A percentile compares a stretch with the other conserved stretches of the same genome.
Conservation (phyloP, 345 rosid species). For the Excoecaria cochinchinensis region DNA sequence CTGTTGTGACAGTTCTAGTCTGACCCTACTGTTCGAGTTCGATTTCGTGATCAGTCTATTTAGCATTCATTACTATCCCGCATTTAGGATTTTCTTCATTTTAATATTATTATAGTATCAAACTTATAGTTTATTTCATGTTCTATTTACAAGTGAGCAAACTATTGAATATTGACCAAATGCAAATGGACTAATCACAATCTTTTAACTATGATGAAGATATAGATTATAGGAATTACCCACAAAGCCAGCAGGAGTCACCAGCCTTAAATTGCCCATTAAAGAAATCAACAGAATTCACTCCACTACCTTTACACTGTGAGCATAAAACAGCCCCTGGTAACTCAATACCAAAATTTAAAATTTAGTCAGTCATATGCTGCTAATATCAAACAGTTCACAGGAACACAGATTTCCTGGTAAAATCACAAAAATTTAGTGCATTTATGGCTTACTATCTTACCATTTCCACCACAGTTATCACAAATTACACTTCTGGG, state of each 20-base stretch:
- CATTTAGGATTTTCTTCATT: too few relatives aligned
- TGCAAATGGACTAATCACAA: not conserved
- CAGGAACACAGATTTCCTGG: not conserved
- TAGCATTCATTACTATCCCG: too few relatives aligned
- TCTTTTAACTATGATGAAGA: not conserved
- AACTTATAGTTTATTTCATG: not conserved
- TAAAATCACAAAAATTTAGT: too few relatives aligned
- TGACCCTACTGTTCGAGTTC: too few relatives aligned
- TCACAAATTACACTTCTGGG: conserved; percentile 44
- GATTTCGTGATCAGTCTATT: too few relatives aligned
- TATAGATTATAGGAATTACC: conserved; percentile 32
- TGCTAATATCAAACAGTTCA: not conserved
- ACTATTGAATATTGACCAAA: not conserved
- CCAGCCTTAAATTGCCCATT: conserved; percentile 55
- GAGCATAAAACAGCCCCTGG: conserved; percentile 55
- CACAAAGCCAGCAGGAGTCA: conserved; percentile 60
- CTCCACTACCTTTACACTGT: conserved; percentile 62
- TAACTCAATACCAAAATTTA: not conserved
- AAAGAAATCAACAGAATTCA: conserved; percentile 52
- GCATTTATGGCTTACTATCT: not conserved
- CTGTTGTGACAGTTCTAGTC: too few relatives aligned
- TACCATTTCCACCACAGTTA: conserved; percentile 54
- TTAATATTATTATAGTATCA: too few relatives aligned
- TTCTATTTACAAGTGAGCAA: not conserved
- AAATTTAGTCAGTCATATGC: not conserved